Conservation (phyloP, 176 grass and related monocot species). For the Poa annua region DNA sequence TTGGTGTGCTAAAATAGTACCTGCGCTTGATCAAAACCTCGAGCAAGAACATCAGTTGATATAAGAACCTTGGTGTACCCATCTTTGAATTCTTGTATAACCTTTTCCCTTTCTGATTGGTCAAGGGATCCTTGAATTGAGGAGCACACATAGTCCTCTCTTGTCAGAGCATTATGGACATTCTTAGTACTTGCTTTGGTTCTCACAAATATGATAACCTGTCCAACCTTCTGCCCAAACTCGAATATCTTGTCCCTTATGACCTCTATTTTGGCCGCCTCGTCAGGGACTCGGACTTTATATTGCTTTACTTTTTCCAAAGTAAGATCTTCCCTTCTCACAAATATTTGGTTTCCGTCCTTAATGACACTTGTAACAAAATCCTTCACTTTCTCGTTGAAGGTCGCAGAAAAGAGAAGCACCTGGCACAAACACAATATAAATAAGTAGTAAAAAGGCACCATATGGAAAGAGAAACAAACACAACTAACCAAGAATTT, state of each 20-base stretch:
- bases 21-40: conserved; percentile 97
- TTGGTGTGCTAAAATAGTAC: conserved; percentile 45
- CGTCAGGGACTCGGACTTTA: conserved; percentile 82
- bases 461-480: conserved; percentile 21
- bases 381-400: conserved; percentile 86
- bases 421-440: conserved; percentile 51
- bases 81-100: conserved; percentile 96
- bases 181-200: conserved; percentile 72
- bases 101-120: conserved; percentile 79
- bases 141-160: conserved; percentile 86
- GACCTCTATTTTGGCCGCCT: conserved; percentile 81
- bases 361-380: conserved; percentile 80
- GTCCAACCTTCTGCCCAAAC: conserved; percentile 89
- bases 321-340: conserved; percentile 92
- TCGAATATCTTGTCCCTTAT: conserved; percentile 93
- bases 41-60: conserved; percentile 86
- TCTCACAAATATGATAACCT: conserved; percentile 94
- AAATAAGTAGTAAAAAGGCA: conserved; percentile 22
- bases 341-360: conserved; percentile 92
- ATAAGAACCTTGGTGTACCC: conserved; percentile 91
- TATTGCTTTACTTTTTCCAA: conserved; percentile 97
- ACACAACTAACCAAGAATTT: conserved; percentile 17
- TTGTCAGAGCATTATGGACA: conserved; percentile 70
- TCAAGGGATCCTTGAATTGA: conserved; percentile 90
- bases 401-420: conserved; percentile 96